phyloP scores from a whole-genome alignment of 352 stramenopile genomes.

The Phytophthora tubulina region DNA sequence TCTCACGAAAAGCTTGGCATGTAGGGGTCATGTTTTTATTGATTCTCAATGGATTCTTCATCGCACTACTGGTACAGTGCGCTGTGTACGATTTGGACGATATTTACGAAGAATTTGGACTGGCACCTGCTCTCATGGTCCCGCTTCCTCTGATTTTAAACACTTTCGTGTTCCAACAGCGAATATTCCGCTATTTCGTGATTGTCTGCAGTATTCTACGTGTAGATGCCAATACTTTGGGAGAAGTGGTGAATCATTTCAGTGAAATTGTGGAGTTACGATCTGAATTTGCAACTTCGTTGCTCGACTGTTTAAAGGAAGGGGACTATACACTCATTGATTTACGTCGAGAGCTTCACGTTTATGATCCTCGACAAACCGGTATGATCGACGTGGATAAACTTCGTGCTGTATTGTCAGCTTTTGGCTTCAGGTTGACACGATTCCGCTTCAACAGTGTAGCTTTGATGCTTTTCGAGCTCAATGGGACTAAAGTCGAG shows the following conservation, averaged over 20 bases:
- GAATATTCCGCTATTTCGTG: slow-evolving; percentile 73
- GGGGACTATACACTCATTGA: slow-evolving; percentile 39
- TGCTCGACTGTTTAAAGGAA: slow-evolving; percentile 42
- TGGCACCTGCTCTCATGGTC: slow-evolving; percentile 41
- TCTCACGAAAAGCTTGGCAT: slow-evolving; percentile 74
- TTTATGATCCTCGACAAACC: slow-evolving; percentile 37
- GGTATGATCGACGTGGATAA: slow-evolving; percentile 58
- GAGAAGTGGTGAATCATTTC: slow-evolving; percentile 70
- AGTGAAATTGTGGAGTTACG: slow-evolving; percentile 66
- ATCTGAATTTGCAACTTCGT: slow-evolving; percentile 53
- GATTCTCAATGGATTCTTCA: slow-evolving; percentile 81
- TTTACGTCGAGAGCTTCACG: slow-evolving; percentile 42
- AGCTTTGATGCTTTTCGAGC: slow-evolving; percentile 58
- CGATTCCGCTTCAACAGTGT: slow-evolving; percentile 74
- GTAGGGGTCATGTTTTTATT: slow-evolving; percentile 68
- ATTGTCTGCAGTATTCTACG: slow-evolving; percentile 63
- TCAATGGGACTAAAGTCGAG: slow-evolving; percentile 52
- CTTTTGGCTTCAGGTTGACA: slow-evolving; percentile 60
- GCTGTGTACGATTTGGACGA: slow-evolving; percentile 58
- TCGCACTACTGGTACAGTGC: slow-evolving; percentile 70
- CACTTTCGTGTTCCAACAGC: slow-evolving; percentile 63
- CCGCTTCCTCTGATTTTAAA: slow-evolving; percentile 63
- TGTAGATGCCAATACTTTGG: slow-evolving; percentile 62
- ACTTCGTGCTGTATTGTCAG: slow-evolving; percentile 47
- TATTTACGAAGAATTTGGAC: slow-evolving; percentile 45